A percentile compares a stretch with the other conserved stretches of the same genome.
Evolutionary conservation across 805 yeast genomes (phyloP).

Genomic region (Hanseniaspora hatyaiensis): DNA sequence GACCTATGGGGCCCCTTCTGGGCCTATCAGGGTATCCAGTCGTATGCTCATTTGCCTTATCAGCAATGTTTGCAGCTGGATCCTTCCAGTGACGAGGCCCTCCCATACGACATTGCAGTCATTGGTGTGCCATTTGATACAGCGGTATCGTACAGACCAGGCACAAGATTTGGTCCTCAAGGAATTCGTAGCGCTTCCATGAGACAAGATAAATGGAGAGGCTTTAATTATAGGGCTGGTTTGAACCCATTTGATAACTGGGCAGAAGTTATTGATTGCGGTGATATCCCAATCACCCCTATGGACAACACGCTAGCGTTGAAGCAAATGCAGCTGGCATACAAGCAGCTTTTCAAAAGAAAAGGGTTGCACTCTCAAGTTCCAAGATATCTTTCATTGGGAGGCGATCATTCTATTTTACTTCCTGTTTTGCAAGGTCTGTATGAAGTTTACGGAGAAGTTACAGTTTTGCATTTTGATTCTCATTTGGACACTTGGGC

Average conservation of each 20-base stretch:
- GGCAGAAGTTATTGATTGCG: slow-evolving; percentile 52
- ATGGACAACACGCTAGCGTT: slow-evolving; percentile 55
- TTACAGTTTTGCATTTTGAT: slow-evolving; percentile 70
- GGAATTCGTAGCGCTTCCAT: slow-evolving; percentile 59
- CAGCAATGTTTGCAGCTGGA: slow-evolving; percentile 45
- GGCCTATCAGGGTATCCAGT: slow-evolving; percentile 57
- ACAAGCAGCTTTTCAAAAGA: slow-evolving; percentile 40
- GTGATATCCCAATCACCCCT: slow-evolving; percentile 58
- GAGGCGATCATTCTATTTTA: slow-evolving; percentile 74
- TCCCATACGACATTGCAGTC: slow-evolving; percentile 52
- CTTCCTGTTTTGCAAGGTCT: slow-evolving; percentile 62
- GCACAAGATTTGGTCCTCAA: slow-evolving; percentile 74
- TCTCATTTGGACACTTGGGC: slow-evolving; percentile 79
- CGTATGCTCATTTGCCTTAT: slow-evolving; percentile 64
- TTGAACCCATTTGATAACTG: slow-evolving; percentile 47
- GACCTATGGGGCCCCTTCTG: slow-evolving; percentile 63
- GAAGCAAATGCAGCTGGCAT: slow-evolving; percentile 48
- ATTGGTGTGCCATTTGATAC: slow-evolving; percentile 80
- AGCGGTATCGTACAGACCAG: slow-evolving; percentile 64
- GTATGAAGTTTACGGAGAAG: slow-evolving; percentile 47
- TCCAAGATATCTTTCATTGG: slow-evolving; percentile 59
- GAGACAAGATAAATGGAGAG: slow-evolving; percentile 57
- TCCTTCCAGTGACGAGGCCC: slow-evolving; percentile 21
- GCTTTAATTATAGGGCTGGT: slow-evolving; percentile 57
- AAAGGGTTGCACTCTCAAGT: slow-evolving; percentile 18